Evolutionary conservation across 768 basidiomycete species (phyloP).

Genomic region (Amanita phalloides): DNA sequence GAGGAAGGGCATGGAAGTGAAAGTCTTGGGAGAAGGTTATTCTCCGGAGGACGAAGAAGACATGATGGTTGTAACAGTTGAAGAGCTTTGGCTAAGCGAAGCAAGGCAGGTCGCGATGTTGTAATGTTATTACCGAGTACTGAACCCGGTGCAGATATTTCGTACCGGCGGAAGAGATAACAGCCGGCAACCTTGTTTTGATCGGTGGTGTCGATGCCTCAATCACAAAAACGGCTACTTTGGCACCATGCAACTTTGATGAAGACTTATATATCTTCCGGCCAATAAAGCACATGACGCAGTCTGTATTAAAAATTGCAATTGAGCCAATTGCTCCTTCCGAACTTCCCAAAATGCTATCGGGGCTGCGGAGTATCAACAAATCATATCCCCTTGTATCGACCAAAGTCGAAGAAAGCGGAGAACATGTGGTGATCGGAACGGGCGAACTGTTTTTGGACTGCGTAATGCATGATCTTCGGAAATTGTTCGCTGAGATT

Average conservation of each 20-base stretch:
- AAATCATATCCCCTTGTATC: conserved; percentile 92
- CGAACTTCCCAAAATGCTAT: conserved; percentile 97
- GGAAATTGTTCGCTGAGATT: conserved; percentile 90
- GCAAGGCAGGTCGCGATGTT: conserved; percentile 50
- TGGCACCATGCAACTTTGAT: conserved; percentile 59
- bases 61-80: conserved; percentile 77
- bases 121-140: background rate
- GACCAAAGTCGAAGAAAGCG: conserved; percentile 97
- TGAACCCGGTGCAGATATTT: conserved; percentile 56
- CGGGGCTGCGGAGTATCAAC: conserved; percentile 93
- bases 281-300: conserved; percentile 93
- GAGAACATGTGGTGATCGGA: conserved; percentile 94
- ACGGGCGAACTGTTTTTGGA: conserved; percentile 97
- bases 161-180: conserved; percentile 78
- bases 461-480: conserved; percentile 92
- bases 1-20: conserved; percentile 71
- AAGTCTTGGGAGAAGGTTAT: conserved; percentile 97
- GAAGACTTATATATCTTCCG: conserved; percentile 93
- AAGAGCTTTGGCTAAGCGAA: conserved; percentile 86
- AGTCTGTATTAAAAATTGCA: conserved; percentile 94
- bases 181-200: conserved; percentile 88
- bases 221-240: conserved; percentile 90
- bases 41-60: conserved; percentile 99
- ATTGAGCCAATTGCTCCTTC: conserved; percentile 98
- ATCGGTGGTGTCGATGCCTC: conserved; percentile 90